phyloP scores from a whole-genome alignment of 345 rosid genomes.

The Populus deltoides region DNA sequence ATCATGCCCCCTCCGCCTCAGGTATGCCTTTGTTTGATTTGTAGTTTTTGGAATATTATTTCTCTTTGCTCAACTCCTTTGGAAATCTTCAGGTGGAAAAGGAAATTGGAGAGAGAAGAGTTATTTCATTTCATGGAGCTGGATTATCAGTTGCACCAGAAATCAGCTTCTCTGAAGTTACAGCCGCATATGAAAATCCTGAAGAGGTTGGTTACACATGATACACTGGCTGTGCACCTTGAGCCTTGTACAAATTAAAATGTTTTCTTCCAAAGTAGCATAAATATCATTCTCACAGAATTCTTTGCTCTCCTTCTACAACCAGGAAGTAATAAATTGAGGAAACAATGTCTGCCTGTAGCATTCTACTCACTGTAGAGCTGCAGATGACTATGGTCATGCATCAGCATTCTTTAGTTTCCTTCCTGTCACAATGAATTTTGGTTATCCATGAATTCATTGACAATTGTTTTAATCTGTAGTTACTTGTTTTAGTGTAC shows the following conservation, averaged over 20 bases:
- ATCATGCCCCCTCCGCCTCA: slow-evolving; percentile 94
- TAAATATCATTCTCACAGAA: too few species aligned
- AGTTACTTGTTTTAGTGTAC: too few species aligned
- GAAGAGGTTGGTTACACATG: slow-evolving; percentile 59
- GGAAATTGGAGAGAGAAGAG: slow-evolving; percentile 89
- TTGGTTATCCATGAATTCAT: too few species aligned
- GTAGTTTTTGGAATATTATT: neutral
- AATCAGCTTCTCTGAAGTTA: slow-evolving; percentile 52
- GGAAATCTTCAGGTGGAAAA: slow-evolving; percentile 68
- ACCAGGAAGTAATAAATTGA: too few species aligned
- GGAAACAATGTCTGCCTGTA: too few species aligned
- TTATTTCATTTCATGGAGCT: slow-evolving; percentile 57
- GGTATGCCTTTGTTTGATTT: slow-evolving; percentile 35
- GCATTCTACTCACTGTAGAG: too few species aligned
- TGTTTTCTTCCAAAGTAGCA: too few species aligned
- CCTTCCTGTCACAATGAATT: too few species aligned
- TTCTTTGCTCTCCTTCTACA: too few species aligned
- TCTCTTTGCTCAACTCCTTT: slow-evolving; percentile 18
- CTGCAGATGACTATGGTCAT: too few species aligned
- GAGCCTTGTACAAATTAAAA: neutral
- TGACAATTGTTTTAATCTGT: too few species aligned
- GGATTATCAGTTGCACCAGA: slow-evolving; percentile 73
- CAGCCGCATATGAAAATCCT: slow-evolving; percentile 50
- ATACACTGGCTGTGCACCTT: neutral
- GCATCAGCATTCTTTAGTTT: too few species aligned